Conservation (phyloP, 805 yeast species). For the Ogataea minuta region DNA sequence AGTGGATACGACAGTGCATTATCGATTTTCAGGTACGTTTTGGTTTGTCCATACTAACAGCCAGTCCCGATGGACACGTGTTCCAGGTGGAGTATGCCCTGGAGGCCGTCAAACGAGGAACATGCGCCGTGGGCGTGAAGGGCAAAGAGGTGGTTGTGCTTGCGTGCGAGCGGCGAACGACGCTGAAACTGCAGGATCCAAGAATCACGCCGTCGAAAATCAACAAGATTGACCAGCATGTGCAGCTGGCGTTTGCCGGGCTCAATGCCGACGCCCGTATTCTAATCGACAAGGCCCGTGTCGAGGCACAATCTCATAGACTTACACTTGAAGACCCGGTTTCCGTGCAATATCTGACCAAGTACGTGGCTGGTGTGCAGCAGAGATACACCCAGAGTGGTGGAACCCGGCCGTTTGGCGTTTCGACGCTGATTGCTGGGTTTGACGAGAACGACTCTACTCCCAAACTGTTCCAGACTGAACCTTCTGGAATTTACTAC, state of each 20-base stretch:
- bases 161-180: slow-evolving; percentile 96
- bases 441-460: slow-evolving; percentile 81
- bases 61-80: slow-evolving; percentile 96
- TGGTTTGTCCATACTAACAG: slow-evolving; percentile 10
- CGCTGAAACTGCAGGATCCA: slow-evolving; percentile 93
- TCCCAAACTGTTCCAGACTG: slow-evolving; percentile 90
- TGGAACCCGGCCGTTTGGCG: slow-evolving; percentile 98
- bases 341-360: slow-evolving; percentile 84
- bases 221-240: slow-evolving; percentile 86
- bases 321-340: slow-evolving; percentile 95
- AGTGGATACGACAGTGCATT: slow-evolving; percentile 99
- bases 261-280: slow-evolving; percentile 98
- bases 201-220: slow-evolving; percentile 94
- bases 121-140: slow-evolving; percentile 96
- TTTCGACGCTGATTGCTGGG: slow-evolving; percentile 92
- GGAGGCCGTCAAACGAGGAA: slow-evolving; percentile 97
- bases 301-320: slow-evolving; percentile 93
- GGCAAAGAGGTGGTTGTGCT: slow-evolving; percentile 86
- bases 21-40: slow-evolving; percentile 87
- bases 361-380: slow-evolving; percentile 96
- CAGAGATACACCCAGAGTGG: slow-evolving; percentile 97
- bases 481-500: slow-evolving; percentile 94
- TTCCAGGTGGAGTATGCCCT: slow-evolving; percentile 98
- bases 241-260: slow-evolving; percentile 93
- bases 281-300: slow-evolving; percentile 89